Evolutionary conservation across 2,329 filamentous ascomycete species (phyloP), one percentile per base, ranked within the genome.

Genomic region (Drechslera avenae): DNA sequence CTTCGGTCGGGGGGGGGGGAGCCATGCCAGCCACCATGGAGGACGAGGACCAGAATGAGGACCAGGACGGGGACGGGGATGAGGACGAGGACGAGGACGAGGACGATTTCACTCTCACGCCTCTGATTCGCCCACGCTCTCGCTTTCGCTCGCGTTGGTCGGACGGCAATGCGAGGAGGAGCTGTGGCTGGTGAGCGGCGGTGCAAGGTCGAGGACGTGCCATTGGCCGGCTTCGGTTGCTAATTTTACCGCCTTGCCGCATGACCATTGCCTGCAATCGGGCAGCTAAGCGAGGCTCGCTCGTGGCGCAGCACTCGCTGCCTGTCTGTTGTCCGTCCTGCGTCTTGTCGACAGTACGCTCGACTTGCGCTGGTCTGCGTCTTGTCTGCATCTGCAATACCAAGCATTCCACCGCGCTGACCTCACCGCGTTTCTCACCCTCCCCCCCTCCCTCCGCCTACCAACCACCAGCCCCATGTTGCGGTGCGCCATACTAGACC

Each of bases 101-200:
- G n/a, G n/a, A n/a, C n/a, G n/a, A n/a, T n/a, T n/a, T n/a, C 52
- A 44, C 52, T 53, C 47, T 34, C 40, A 35, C 26, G 23, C 35
- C 19, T 56, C 50, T 64, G 57, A 63, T 68, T 65, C 54, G 62
- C 61, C 30, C 33, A 49, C 39, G 26, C 26, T 28, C 9, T 28
- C 26, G 26, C 33, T 37, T 30, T 45, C 14, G 30, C 50, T 68
- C 65, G 65, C 64, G 54, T 52, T 63, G 51, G 53, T 62, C 56
- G 62, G 59, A 39, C 43, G 46, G 48, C 45, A 16, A 16, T 30
- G 52, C 48, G 36, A 46, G 48, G 36, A n/a, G n/a, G n/a, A n/a
- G 16, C 17, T 59, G 63, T 65, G 66, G 62, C 66, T 66, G 57
- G 58, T 58, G 62, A 50, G 61, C 52, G 62, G 63, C 66, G 61